A percentile compares a stretch with the other conserved stretches of the same genome.
These are phyloP conservation scores for Ogataea thermomethanolica DNA, from an alignment of 805 yeast species.

Conservation along the genomic window DNA sequence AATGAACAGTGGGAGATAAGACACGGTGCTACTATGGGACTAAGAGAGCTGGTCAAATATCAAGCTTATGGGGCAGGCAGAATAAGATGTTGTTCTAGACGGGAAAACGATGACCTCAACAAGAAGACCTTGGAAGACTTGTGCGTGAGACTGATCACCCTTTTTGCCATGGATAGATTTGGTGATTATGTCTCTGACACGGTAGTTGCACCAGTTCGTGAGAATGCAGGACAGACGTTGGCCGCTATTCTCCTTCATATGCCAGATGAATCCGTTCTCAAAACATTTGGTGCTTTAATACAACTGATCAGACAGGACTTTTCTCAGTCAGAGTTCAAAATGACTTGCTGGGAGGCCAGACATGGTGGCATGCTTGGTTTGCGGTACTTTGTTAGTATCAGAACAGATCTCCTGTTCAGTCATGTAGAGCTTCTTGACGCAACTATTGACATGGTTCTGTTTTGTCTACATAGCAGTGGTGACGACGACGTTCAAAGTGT, in stretches of 20 bases:
- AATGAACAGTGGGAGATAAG: constrained; percentile 90
- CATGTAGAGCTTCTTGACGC: constrained; percentile 59
- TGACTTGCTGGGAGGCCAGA: constrained; percentile 91
- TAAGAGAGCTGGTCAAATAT: constrained; percentile 76
- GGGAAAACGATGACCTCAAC: constrained; percentile 66
- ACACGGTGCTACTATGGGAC: constrained; percentile 92
- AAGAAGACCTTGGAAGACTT: constrained; percentile 76
- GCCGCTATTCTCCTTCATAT: constrained; percentile 86
- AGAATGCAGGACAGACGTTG: constrained; percentile 90
- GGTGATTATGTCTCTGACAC: constrained; percentile 97
- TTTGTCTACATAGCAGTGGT: constrained; percentile 72
- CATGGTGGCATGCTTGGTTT: constrained; percentile 97
- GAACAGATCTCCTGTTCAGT: constrained; percentile 69
- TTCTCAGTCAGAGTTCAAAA: constrained; percentile 38
- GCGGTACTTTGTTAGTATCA: constrained; percentile 84
- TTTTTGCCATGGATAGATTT: constrained; percentile 89
- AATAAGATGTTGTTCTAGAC: constrained; percentile 54
- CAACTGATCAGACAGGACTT: constrained; percentile 66
- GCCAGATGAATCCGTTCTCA: constrained; percentile 51
- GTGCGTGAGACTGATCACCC: constrained; percentile 76
- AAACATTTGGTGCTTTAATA: constrained; percentile 63
- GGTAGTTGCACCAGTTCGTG: constrained; percentile 97
- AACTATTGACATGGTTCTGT: constrained; percentile 80
- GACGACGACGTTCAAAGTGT: constrained; percentile 98
- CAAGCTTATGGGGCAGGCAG: constrained; percentile 89